Base-by-base conservation (phyloP, 768 basidiomycete species). In the Termitomyces bulborhizus region DNA sequence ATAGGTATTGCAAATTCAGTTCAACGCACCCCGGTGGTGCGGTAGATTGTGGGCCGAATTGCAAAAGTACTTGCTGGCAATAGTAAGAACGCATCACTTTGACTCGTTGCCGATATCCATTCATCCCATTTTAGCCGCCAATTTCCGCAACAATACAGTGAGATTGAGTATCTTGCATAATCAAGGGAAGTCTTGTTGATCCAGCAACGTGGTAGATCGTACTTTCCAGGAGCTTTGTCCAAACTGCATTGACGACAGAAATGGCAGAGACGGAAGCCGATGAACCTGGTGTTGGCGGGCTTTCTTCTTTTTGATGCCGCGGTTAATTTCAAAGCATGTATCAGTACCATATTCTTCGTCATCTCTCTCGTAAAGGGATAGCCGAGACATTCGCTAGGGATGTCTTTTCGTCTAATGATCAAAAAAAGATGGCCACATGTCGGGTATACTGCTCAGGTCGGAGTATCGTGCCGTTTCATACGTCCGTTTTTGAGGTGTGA, bases 1-100 rank as follows among this genome's bases (percentile, higher is more conserved):
- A 84, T 65, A 73, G 72, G 34, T 74, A 67, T 64, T 90, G 88
- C 79, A 88, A 78, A 67, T 90, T 90, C 73, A 89, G 88, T 61
- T 71, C 78, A 8, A 68, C 68, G n/a, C 88, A 90, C 69, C 84
- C 84, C 31, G 60, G 51, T 27, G 55, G 55, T 26, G 49, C 39
- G 16, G 55, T 56, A 16, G 71, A 81, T 55, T 90, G 88, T 63
- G 76, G 78, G 5, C 78, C 83, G 26, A 68, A 74, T 29, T 90
- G 88, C 69, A 72, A 65, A 31, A 72, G 65, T 26, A 83, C 82
- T 26, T 89, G 88, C 65, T 89, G 88, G 88, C 86, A 88, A 69
- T 86, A 86, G 88, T 90, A 67, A 72, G 86, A 34, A 36, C 24
- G 68, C 50, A 37, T 58, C 37, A 46, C 29, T 46, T 13, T 39